These are phyloP conservation scores for Serendipita sp. DNA, from an alignment of 768 basidiomycete genomes.

Conservation along the genomic window DNA sequence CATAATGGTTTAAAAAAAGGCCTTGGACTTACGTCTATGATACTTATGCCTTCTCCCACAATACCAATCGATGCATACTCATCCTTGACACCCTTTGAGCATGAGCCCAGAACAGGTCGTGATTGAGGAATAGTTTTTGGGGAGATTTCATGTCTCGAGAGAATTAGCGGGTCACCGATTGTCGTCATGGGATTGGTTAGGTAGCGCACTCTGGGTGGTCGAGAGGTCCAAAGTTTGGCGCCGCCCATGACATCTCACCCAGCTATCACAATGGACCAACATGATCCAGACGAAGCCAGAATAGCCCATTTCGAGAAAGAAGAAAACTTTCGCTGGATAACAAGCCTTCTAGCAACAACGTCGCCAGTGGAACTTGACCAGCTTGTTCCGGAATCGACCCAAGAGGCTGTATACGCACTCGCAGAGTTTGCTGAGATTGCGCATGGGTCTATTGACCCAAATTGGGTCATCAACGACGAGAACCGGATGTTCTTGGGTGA, in stretches of 20 bases:
- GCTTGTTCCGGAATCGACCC: constrained; percentile 23
- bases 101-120: not conserved
- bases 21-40: not conserved
- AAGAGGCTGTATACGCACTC: constrained; percentile 22
- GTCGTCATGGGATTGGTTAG: not conserved
- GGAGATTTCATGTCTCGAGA: not conserved
- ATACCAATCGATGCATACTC: not conserved
- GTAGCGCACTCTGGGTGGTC: not conserved
- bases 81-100: not conserved
- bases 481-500: constrained; percentile 19
- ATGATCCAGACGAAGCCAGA: not conserved
- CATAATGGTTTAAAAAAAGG: not conserved
- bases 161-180: not conserved
- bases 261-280: not conserved
- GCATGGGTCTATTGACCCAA: constrained; percentile 28
- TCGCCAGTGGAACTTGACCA: constrained; percentile 27
- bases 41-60: not conserved
- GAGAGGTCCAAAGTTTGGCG: not conserved
- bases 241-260: not conserved
- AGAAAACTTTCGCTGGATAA: constrained; percentile 41
- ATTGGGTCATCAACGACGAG: constrained; percentile 21
- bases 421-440: constrained; percentile 43
- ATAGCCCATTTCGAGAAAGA: constrained; percentile 23
- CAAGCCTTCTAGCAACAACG: constrained; percentile 30
- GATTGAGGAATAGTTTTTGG: not conserved